phyloP scores from a whole-genome alignment of 2,329 filamentous ascomycete genomes.

The Zalaria obscura region DNA sequence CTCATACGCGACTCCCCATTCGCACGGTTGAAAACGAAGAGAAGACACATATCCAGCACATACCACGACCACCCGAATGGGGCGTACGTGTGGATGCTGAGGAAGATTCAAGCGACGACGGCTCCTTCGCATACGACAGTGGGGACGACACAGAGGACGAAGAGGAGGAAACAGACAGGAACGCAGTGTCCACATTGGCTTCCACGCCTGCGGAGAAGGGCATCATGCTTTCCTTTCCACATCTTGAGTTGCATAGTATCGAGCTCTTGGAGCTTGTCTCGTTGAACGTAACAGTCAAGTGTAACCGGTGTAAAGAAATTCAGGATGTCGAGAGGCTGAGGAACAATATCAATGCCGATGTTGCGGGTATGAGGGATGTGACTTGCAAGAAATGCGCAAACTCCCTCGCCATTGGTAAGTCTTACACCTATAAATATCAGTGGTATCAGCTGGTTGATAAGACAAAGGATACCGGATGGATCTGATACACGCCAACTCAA shows the following conservation, averaged over 20 bases:
- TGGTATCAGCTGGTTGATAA: constrained; percentile 2
- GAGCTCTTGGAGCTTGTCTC: constrained; percentile 58
- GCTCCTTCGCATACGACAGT: constrained; percentile 30
- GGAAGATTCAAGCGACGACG: constrained; percentile 21
- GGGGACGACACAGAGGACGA: constrained; percentile 35
- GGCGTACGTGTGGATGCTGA: constrained; percentile 16
- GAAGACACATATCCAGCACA: constrained; percentile 53
- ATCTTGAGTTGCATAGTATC: constrained; percentile 61
- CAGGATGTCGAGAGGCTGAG: constrained; percentile 56
- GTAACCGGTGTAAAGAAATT: constrained; percentile 60
- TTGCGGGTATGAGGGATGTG: constrained; percentile 27
- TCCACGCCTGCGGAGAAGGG: constrained; percentile 44
- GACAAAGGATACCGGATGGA: constrained; percentile 39
- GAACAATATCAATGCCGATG: constrained; percentile 31
- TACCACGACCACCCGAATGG: constrained; percentile 71
- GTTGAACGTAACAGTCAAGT: constrained; percentile 60
- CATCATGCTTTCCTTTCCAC: constrained; percentile 67
- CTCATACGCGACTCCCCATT: too few species aligned
- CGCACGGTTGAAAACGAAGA: constrained; percentile 24
- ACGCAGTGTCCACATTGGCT: constrained; percentile 21
- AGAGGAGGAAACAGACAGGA: constrained; percentile 21
- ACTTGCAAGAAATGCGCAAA: constrained; percentile 42
- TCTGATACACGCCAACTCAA: constrained; percentile 57
- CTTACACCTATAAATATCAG: constrained; percentile 1
- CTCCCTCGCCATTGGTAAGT: constrained; percentile 28